Evolutionary conservation across 1,284 basidiomycete genomes (phyloP).

Genomic region (Fereydounia khargensis): DNA sequence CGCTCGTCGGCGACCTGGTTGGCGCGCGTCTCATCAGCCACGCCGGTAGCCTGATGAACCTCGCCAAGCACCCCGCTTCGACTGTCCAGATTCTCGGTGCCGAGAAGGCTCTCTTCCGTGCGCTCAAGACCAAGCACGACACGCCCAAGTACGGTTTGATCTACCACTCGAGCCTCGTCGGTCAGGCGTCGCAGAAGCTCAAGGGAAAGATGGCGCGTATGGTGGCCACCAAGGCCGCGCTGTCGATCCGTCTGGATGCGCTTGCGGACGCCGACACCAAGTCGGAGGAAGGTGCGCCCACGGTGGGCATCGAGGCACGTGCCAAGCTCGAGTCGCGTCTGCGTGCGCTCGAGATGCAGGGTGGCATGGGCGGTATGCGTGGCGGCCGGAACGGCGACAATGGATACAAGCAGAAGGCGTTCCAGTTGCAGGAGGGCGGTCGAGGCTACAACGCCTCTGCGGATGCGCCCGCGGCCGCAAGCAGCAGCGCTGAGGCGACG

Average conservation of each 20-base stretch:
- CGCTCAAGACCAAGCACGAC: slow-evolving; percentile 97
- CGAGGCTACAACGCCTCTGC: slow-evolving; percentile 50
- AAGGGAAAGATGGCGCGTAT: slow-evolving; percentile 99
- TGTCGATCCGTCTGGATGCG: slow-evolving; percentile 94
- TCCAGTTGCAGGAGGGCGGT: slow-evolving; percentile 43
- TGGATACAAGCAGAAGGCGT: slow-evolving; percentile 54
- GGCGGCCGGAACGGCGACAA: slow-evolving; percentile 30
- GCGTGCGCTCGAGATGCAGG: slow-evolving; percentile 71
- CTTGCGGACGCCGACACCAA: slow-evolving; percentile 89
- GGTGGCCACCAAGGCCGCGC: slow-evolving; percentile 88
- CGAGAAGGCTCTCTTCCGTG: slow-evolving; percentile 96
- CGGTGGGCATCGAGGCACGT: slow-evolving; percentile 88
- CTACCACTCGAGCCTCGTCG: slow-evolving; percentile 84
- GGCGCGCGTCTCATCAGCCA: slow-evolving; percentile 94
- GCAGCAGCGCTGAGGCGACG: slow-evolving; percentile 15
- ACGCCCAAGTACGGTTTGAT: slow-evolving; percentile 98
- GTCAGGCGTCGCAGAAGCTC: slow-evolving; percentile 93
- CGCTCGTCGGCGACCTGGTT: slow-evolving; percentile 92
- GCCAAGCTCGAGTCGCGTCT: slow-evolving; percentile 92
- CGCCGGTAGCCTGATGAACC: slow-evolving; percentile 86
- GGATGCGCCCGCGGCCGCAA: slow-evolving; percentile 42
- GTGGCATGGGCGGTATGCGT: slow-evolving; percentile 32
- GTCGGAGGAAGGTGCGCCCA: slow-evolving; percentile 71
- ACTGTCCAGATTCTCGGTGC: slow-evolving; percentile 98
- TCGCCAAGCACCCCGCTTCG: slow-evolving; percentile 95